These are phyloP conservation scores for Neophaeococcomyces mojaviensis DNA, from an alignment of 2,329 filamentous ascomycete genomes.

Conservation along the genomic window DNA sequence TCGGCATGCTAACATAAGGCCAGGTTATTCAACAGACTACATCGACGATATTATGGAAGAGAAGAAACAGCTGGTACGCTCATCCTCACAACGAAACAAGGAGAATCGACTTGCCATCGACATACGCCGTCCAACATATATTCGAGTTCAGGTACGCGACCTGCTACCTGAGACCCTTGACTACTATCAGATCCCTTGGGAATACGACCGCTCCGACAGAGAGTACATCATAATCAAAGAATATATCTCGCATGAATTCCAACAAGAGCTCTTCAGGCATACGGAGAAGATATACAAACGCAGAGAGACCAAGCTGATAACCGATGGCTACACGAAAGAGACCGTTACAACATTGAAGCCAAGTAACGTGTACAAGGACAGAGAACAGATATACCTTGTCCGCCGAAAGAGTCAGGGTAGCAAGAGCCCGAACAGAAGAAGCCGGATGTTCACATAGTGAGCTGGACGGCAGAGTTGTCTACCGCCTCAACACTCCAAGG, in stretches of 20 bases:
- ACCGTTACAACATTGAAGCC: conserved; percentile 21
- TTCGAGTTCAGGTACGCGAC: conserved; percentile 42
- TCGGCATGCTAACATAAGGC: background rate
- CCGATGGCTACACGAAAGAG: conserved; percentile 19
- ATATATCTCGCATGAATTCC: conserved; percentile 64
- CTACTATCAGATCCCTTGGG: conserved; percentile 40
- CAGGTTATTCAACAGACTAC: conserved; percentile 34
- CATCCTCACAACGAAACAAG: background rate
- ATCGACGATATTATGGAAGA: conserved; percentile 36
- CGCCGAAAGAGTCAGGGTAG: conserved; percentile 33
- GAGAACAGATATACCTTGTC: conserved; percentile 39
- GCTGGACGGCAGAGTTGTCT: too few species aligned
- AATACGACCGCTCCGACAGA: conserved; percentile 46
- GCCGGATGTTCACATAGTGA: conserved; percentile 19
- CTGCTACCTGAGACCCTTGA: conserved; percentile 40
- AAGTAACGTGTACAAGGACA: conserved; percentile 31
- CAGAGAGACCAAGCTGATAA: conserved; percentile 31
- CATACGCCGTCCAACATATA: conserved; percentile 32
- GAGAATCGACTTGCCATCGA: conserved; percentile 29
- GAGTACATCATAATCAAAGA: conserved; percentile 67
- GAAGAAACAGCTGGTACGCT: conserved; percentile 12
- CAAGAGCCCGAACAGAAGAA: conserved; percentile 5
- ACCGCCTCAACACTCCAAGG: too few species aligned
- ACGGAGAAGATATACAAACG: conserved; percentile 58
- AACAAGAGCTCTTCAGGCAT: conserved; percentile 65